Conservation (phyloP, 768 basidiomycete species). For the Thelephora ganbajun region DNA sequence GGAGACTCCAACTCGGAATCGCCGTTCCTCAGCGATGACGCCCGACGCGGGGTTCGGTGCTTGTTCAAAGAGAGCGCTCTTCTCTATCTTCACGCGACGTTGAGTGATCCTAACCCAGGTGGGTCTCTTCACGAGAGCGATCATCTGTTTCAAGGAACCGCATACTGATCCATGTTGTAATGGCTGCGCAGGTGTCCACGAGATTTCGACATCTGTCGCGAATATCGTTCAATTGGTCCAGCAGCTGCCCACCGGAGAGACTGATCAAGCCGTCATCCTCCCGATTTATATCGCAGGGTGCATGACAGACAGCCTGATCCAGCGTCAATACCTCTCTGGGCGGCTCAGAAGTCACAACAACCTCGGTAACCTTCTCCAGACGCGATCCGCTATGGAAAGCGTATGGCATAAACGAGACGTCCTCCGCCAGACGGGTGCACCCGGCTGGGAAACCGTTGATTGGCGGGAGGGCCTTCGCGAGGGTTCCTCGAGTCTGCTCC, state of each 20-base stretch:
- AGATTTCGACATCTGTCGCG: slow-evolving; percentile 48
- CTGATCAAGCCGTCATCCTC: slow-evolving; percentile 58
- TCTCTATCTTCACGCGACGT: slow-evolving; percentile 56
- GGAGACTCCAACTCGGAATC: slow-evolving; percentile 5
- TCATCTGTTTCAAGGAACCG: slow-evolving; percentile 6
- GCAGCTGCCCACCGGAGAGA: slow-evolving; percentile 39
- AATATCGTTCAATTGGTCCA: slow-evolving; percentile 37
- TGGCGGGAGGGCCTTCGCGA: slow-evolving; percentile 15
- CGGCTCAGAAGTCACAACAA: slow-evolving; percentile 11
- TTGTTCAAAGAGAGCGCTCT: slow-evolving; percentile 55
- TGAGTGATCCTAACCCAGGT: slow-evolving; percentile 63
- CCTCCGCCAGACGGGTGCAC: slow-evolving; percentile 5
- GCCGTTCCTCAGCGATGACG: slow-evolving; percentile 23
- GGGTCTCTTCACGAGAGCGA: slow-evolving; percentile 13
- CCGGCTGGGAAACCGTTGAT: slow-evolving; percentile 8
- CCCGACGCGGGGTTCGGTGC: slow-evolving; percentile 31
- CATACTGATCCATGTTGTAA: slow-evolving; percentile 1
- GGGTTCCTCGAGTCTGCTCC: slow-evolving; percentile 11
- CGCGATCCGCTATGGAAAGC: slow-evolving; percentile 12
- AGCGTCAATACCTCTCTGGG: slow-evolving; percentile 5
- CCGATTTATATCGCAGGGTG: slow-evolving; percentile 64
- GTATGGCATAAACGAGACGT: slow-evolving; percentile 10
- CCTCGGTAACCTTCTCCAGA: slow-evolving; percentile 13
- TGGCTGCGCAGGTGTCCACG: slow-evolving; percentile 46
- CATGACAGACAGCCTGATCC: slow-evolving; percentile 44